Base-by-base conservation (phyloP, 139 green algal species). In the Astrephomene gubernaculifera region DNA sequence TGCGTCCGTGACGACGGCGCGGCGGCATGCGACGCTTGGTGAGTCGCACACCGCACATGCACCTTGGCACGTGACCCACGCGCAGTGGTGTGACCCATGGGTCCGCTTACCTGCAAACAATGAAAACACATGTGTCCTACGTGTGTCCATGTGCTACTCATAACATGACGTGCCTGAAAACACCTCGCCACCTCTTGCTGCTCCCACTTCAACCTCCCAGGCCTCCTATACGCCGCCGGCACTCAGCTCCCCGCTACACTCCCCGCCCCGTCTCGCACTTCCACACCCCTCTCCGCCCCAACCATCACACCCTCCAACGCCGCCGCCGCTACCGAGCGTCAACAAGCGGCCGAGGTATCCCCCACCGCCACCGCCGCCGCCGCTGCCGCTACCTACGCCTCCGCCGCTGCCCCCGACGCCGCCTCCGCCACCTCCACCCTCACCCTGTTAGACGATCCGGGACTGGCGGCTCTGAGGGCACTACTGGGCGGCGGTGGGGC, bases 151-250 rank as follows among this genome's bases (percentile, higher is more conserved):
- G 6, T 73, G 19, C 4, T 52, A 2, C 10, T 54, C 36, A 71
- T 25, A 41, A 43, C 25, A 2, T 21, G 36, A 36, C 4, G 64
- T 71, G 29, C 64, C 6, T 41, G 8, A 71, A 44, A 22, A 25
- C 19, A 7, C 4, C 25, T 8, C 7, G 25, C 9, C 4, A 12
- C 21, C 38, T 24, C 36, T 19, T 6, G 2, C 12, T 22, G 29
- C 10, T 33, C 29, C 72, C 49, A 24, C 33, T 10, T 33, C n/a
- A 1, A 4, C 49, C 71, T 0, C 25, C 0, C 57, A 83, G 76
- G 57, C 60, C 57, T 83, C 12, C 57, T 83, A 17, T 83, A 83
- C 76, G 45, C 27, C 38, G 76, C 76, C 76, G 76, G 76, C 39
- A 72, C 76, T 21, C 39, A 72, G 31, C 76, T 83, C 8, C 76